phyloP scores from a whole-genome alignment of 2,329 filamentous ascomycete species.

The Fusarium vanettenii region DNA sequence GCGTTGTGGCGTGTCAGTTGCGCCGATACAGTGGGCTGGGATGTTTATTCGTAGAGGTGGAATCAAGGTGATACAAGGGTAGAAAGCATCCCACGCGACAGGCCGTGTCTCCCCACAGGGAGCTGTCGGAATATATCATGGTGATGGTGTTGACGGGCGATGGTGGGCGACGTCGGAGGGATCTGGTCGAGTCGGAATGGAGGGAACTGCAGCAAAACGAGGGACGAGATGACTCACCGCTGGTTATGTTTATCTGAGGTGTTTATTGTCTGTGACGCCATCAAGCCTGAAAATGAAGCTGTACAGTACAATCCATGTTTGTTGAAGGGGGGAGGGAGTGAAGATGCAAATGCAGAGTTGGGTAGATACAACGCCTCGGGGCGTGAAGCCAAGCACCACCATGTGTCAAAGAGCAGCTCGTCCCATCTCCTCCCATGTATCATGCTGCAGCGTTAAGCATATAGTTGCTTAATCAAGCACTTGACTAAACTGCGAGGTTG shows the following conservation, averaged over 20 bases:
- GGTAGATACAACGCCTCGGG: background rate
- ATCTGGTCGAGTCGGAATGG: slow-evolving; percentile 1
- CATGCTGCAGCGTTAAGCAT: background rate
- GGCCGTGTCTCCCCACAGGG: slow-evolving; percentile 18
- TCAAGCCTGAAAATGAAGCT: slow-evolving; percentile 8
- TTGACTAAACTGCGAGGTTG: background rate
- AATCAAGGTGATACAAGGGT: slow-evolving; percentile 10
- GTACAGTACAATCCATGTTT: background rate
- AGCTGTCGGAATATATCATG: background rate
- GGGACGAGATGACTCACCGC: background rate
- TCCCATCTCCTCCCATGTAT: background rate
- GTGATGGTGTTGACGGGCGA: background rate
- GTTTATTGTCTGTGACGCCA: background rate
- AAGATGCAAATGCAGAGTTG: background rate
- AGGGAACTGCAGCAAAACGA: background rate
- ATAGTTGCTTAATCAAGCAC: background rate
- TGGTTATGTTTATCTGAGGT: background rate
- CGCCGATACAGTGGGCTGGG: slow-evolving; percentile 11
- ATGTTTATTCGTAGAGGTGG: background rate
- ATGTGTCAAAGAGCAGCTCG: background rate
- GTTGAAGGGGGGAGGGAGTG: background rate
- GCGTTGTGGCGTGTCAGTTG: slow-evolving; percentile 15
- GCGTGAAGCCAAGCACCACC: background rate
- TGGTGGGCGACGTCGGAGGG: slow-evolving; percentile 5
- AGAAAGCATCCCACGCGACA: slow-evolving; percentile 21